Base-by-base conservation (phyloP, 345 rosid genomes). In the Moricandia arvensis region DNA sequence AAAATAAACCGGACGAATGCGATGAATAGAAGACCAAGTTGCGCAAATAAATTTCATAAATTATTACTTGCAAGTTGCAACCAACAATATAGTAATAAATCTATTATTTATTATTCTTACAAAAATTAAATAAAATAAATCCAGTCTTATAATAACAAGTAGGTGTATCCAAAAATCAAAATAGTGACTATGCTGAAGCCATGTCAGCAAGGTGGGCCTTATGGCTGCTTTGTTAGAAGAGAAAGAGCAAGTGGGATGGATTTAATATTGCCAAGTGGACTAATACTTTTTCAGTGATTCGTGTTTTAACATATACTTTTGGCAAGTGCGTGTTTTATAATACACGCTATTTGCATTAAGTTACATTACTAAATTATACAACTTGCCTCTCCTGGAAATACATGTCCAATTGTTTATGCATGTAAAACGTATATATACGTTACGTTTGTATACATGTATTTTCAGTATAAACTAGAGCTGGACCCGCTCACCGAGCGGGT, bases 151-250 rank as follows among this genome's bases (percentile, higher is more conserved):
- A 49, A 54, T 58, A 73, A 78, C 74, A 67, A 68, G 77, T 72
- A 67, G 81, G 71, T 49, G 69, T 73, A 73, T 73, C 81, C 74
- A 33, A 79, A 54, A 38, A 61, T 31, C 13, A 54, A 67, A 68
- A 41, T 53, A 68, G 66, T 54, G 78, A 60, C 37, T 31, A 54
- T 18, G 41, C 55, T 51, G 4, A 79, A 10, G 71, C 81, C 81
- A 79, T 68, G 81, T 79, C 78, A 73, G 61, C 81, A 79, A 3
- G 2, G 53, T 38, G 49, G 74, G 60, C 9, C 66, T 10, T 7
- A 24, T 60, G 70, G 78, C 60, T 73, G 81, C 78, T 79, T 79
- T 79, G 71, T 68, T 70, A 79, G 74, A 73, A 68, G 57, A 6
- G 54, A 67, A 72, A 72, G 47, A 51, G 78, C 78, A 73, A 68